Percentiles rank a stretch among this genome's conserved stretches.
Conservation (phyloP, 305 asterid species). For the Fraxinus nigra region DNA sequence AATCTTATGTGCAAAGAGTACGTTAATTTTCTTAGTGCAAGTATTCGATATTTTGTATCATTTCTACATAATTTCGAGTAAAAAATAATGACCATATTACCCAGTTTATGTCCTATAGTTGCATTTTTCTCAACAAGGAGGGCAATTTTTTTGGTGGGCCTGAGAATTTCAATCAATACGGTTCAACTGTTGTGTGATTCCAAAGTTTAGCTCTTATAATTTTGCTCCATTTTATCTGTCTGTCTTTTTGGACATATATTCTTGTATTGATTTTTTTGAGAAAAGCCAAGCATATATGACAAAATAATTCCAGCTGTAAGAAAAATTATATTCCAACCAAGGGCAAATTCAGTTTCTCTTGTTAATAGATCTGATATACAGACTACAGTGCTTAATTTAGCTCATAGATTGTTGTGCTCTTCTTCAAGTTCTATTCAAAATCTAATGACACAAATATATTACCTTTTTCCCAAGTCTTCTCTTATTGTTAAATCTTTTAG, state of each 20-base stretch:
- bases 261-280: slow-evolving; percentile 39
- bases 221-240: neutral
- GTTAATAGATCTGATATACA: neutral
- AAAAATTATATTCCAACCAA: neutral
- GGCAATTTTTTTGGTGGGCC: neutral
- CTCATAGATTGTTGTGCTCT: slow-evolving; percentile 18
- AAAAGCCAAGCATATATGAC: slow-evolving; percentile 26
- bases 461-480: slow-evolving; percentile 26
- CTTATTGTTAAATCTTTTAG: slow-evolving; percentile 30
- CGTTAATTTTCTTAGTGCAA: neutral
- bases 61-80: no score
- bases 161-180: neutral
- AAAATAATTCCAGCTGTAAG: slow-evolving; percentile 13
- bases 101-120: neutral
- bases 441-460: slow-evolving; percentile 31
- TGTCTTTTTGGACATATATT: slow-evolving; percentile 40
- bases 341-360: neutral
- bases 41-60: no score
- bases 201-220: slow-evolving; percentile 23
- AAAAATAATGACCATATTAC: neutral
- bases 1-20: slow-evolving; percentile 91
- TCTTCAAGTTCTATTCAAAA: slow-evolving; percentile 25
- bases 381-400: neutral
- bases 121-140: neutral
- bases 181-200: slow-evolving; percentile 22